A percentile compares a stretch with the other conserved stretches of the same genome.
Conservation (phyloP, 345 rosid species). For the Dipteronia sinensis region DNA sequence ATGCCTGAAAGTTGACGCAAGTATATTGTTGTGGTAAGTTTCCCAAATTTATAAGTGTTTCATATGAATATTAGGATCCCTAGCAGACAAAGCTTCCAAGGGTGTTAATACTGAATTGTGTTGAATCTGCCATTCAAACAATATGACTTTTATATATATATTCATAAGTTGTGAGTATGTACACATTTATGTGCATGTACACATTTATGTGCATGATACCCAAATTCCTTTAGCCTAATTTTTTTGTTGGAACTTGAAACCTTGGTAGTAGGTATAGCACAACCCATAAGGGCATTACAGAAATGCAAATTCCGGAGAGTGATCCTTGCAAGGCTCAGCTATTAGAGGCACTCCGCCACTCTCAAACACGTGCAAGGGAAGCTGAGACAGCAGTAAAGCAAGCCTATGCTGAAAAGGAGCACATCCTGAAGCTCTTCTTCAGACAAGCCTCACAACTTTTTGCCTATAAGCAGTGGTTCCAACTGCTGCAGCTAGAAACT, state of each 20-base stretch:
- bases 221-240: not conserved
- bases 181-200: not conserved
- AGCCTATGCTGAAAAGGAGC: slow-evolving; percentile 81
- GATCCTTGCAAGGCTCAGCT: slow-evolving; percentile 71
- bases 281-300: slow-evolving; percentile 26
- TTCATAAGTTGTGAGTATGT: not conserved
- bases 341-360: slow-evolving; percentile 83
- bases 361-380: slow-evolving; percentile 98
- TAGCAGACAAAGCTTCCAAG: not conserved
- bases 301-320: slow-evolving; percentile 38
- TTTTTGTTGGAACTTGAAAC: slow-evolving; percentile 20
- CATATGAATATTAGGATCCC: not conserved
- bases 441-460: slow-evolving; percentile 95
- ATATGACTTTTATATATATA: not conserved
- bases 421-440: slow-evolving; percentile 73
- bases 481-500: slow-evolving; percentile 77
- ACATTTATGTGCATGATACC: not conserved
- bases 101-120: not conserved
- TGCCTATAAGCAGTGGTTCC: slow-evolving; percentile 92
- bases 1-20: not conserved
- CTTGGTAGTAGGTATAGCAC: slow-evolving; percentile 21
- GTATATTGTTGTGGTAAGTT: not conserved
- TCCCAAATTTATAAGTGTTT: not conserved
- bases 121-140: not conserved
- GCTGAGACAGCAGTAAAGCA: slow-evolving; percentile 90